phyloP scores from a whole-genome alignment of 1,284 basidiomycete species.

The Cystobasidium pallidum region DNA sequence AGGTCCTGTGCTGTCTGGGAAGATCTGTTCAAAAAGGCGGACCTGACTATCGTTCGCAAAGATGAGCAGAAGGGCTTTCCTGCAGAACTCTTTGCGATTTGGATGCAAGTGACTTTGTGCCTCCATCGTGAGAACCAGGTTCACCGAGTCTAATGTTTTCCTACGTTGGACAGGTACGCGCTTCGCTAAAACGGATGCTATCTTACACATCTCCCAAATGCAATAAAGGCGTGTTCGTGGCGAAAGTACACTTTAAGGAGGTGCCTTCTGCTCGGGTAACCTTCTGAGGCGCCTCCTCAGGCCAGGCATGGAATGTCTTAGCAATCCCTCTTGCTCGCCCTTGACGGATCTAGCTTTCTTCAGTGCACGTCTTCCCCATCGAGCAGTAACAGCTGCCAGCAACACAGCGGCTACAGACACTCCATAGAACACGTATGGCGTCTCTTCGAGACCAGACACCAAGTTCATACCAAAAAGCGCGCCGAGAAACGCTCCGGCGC shows the following conservation, averaged over 20 bases:
- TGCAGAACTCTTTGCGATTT: constrained; percentile 55
- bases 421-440: constrained; percentile 20
- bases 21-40: constrained; percentile 70
- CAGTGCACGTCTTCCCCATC: constrained; percentile 23
- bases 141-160: neutral
- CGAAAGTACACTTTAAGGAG: too few relatives aligned
- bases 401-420: constrained; percentile 2
- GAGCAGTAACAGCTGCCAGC: constrained; percentile 8
- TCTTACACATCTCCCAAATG: neutral
- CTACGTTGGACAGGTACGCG: constrained; percentile 11
- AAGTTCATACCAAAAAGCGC: constrained; percentile 42
- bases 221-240: too few relatives aligned
- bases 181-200: constrained; percentile 1
- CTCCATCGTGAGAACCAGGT: neutral
- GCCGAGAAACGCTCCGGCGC: constrained; percentile 20
- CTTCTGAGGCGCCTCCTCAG: constrained; percentile 1
- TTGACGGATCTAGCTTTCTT: constrained; percentile 29
- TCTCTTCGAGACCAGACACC: constrained; percentile 25
- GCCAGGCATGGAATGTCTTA: constrained; percentile 23
- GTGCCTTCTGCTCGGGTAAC: too few relatives aligned
- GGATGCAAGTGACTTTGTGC: constrained; percentile 45
- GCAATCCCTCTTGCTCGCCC: constrained; percentile 28
- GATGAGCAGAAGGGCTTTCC: constrained; percentile 76
- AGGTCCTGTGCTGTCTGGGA: constrained; percentile 86
- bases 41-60: constrained; percentile 69